Conservation (phyloP, 2,329 filamentous ascomycete species). For the Colletotrichum godetiae region DNA sequence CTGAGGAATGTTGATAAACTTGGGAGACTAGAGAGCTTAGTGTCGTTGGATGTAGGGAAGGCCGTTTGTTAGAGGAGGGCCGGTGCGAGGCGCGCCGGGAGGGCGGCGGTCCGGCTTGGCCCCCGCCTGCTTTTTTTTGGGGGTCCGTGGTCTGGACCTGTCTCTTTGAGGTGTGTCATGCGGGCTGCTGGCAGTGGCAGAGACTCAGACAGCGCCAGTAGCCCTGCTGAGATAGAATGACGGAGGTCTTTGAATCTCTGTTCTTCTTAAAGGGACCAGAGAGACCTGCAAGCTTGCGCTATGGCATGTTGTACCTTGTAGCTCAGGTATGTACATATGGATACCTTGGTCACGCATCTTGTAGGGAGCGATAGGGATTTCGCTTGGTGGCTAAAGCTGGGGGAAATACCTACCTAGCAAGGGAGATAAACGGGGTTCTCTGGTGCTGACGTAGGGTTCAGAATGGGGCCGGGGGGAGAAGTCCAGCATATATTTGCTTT, state of each 20-base stretch:
- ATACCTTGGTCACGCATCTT: background rate
- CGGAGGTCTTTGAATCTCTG: background rate
- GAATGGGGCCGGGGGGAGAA: background rate
- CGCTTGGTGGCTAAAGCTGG: background rate
- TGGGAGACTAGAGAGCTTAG: background rate
- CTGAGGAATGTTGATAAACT: background rate
- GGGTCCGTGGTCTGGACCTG: background rate
- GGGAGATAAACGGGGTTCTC: background rate
- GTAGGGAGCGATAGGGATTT: background rate
- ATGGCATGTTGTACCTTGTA: background rate
- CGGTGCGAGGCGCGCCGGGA: slow-evolving; percentile 17
- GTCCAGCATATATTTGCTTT: background rate
- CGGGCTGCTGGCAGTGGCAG: background rate
- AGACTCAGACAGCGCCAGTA: background rate
- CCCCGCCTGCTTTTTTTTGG: background rate
- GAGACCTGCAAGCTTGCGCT: background rate
- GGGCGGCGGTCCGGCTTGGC: slow-evolving; percentile 27
- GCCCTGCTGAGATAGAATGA: background rate
- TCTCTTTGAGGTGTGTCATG: background rate
- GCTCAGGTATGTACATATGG: background rate
- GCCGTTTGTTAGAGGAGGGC: background rate
- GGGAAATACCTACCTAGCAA: background rate
- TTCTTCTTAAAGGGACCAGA: background rate
- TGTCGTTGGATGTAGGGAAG: background rate
- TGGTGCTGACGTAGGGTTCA: background rate